Conservation (phyloP, 352 stramenopile species). For the Pythium graminicola region DNA sequence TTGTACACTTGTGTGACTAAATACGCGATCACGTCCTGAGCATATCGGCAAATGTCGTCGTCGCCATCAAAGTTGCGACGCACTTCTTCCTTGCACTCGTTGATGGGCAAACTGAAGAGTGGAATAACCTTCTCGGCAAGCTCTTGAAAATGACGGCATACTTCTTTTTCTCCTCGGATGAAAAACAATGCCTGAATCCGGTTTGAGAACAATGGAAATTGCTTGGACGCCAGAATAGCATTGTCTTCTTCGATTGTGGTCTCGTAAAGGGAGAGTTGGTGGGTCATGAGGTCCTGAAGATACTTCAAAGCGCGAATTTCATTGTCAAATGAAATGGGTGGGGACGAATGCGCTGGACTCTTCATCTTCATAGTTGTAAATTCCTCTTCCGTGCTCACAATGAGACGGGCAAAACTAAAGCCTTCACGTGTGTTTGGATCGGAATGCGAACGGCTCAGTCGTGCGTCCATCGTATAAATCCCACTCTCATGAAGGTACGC, state of each 20-base stretch:
- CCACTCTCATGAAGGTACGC: slow-evolving; percentile 81
- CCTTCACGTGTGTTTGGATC: slow-evolving; percentile 81
- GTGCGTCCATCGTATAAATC: slow-evolving; percentile 84
- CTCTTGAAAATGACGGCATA: slow-evolving; percentile 75
- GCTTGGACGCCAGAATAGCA: slow-evolving; percentile 68
- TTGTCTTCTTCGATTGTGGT: slow-evolving; percentile 86
- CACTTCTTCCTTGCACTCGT: slow-evolving; percentile 60
- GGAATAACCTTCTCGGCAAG: slow-evolving; percentile 79
- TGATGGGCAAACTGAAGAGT: slow-evolving; percentile 71
- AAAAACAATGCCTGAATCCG: slow-evolving; percentile 85
- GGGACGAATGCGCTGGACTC: slow-evolving; percentile 65
- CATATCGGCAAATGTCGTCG: slow-evolving; percentile 77
- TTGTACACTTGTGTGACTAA: slow-evolving; percentile 80
- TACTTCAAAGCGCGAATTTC: slow-evolving; percentile 75
- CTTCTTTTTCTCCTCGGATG: slow-evolving; percentile 85
- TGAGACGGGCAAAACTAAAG: slow-evolving; percentile 80
- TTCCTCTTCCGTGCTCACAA: slow-evolving; percentile 78
- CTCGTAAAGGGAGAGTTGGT: slow-evolving; percentile 73
- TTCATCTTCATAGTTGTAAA: slow-evolving; percentile 80
- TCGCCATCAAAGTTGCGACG: slow-evolving; percentile 72
- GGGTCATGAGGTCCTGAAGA: slow-evolving; percentile 67
- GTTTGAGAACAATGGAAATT: slow-evolving; percentile 82
- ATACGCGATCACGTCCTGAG: slow-evolving; percentile 84
- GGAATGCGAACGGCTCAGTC: slow-evolving; percentile 78
- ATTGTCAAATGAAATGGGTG: slow-evolving; percentile 81